These are phyloP conservation scores for Licmophora abbreviata DNA, from an alignment of 108 stramenopile species.

Conservation along the genomic window DNA sequence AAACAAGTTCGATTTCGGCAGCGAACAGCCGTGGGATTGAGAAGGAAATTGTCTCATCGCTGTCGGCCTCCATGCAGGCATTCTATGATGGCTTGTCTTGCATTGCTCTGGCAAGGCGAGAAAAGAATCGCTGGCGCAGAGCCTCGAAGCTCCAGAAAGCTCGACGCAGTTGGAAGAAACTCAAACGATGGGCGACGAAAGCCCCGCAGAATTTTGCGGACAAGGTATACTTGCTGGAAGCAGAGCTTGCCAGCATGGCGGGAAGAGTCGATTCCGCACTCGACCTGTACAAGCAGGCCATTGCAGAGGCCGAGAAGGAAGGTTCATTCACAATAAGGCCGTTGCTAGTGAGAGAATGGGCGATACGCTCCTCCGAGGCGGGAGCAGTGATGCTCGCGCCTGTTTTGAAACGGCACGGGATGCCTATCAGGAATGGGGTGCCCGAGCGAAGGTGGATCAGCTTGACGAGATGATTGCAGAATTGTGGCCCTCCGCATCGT, in stretches of 20 bases:
- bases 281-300: slow-evolving; percentile 25
- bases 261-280: slow-evolving; percentile 24
- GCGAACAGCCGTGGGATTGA: neutral
- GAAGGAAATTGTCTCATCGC: neutral
- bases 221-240: slow-evolving; percentile 34
- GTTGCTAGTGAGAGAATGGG: slow-evolving; percentile 38
- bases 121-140: too few relatives aligned
- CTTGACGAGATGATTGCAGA: slow-evolving; percentile 9
- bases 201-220: slow-evolving; percentile 40
- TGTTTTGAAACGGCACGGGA: slow-evolving; percentile 24
- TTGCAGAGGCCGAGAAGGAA: slow-evolving; percentile 24
- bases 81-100: neutral
- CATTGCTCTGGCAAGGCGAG: too few relatives aligned
- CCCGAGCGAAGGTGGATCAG: slow-evolving; percentile 24
- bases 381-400: slow-evolving; percentile 16
- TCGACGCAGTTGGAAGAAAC: neutral
- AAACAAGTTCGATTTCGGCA: neutral
- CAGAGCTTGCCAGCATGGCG: slow-evolving; percentile 29
- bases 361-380: slow-evolving; percentile 14
- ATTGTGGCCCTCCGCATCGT: too few relatives aligned
- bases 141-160: too few relatives aligned
- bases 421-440: slow-evolving; percentile 48
- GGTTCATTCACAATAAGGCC: slow-evolving; percentile 41
- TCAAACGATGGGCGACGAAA: slow-evolving; percentile 26
- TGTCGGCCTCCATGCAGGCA: neutral